Evolutionary conservation across 176 grass and related monocot genomes (phyloP).

Genomic region (Avena eriantha): DNA sequence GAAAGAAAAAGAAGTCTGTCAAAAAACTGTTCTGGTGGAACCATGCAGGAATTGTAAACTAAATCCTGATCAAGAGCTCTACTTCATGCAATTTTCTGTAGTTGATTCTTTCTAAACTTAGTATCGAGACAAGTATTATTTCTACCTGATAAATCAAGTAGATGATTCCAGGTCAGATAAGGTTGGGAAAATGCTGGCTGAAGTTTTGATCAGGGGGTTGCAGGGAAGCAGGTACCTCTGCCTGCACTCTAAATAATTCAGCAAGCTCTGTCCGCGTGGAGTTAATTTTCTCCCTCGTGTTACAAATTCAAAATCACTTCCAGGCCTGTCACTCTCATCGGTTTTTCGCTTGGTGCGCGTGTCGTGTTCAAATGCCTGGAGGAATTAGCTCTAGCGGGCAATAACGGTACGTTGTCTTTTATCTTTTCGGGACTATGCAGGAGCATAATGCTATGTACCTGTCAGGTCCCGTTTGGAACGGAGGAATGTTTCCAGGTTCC

Average conservation of each 20-base stretch:
- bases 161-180: conserved; percentile 85
- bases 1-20: too few relatives aligned
- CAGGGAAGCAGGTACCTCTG: conserved; percentile 85
- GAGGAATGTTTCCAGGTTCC: not conserved
- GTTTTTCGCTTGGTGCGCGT: conserved; percentile 89
- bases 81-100: not conserved
- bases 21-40: not conserved
- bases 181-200: conserved; percentile 91
- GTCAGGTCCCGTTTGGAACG: not conserved
- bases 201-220: conserved; percentile 82
- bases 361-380: conserved; percentile 89
- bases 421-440: not conserved
- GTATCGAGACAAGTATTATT: not conserved
- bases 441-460: not conserved
- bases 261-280: not conserved
- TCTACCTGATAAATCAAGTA: conserved; percentile 29
- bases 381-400: conserved; percentile 67
- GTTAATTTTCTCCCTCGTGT: conserved; percentile 25
- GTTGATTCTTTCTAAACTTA: conserved; percentile 15
- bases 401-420: conserved; percentile 58
- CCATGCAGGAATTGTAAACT: not conserved
- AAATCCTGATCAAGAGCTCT: not conserved
- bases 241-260: conserved; percentile 16
- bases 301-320: conserved; percentile 2
- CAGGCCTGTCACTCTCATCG: conserved; percentile 90